These are phyloP conservation scores for Apiotrichum laibachii DNA, from an alignment of 1,284 basidiomycete species.

Conservation along the genomic window DNA sequence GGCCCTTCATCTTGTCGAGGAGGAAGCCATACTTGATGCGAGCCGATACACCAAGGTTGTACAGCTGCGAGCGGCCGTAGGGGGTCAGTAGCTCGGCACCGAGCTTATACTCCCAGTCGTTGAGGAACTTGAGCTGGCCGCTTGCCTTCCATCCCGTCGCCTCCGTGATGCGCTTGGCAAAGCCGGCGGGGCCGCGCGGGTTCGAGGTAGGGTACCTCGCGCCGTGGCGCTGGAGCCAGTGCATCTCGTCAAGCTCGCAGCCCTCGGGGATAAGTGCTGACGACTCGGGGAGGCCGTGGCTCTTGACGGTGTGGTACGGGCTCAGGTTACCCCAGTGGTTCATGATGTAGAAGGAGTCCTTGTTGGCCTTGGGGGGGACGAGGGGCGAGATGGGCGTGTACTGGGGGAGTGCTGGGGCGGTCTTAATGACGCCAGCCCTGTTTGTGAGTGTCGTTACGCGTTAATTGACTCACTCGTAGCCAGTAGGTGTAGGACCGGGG, in stretches of 20 bases:
- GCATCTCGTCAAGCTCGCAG: constrained; percentile 49
- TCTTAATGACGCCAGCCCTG: constrained; percentile 66
- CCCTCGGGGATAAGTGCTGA: constrained; percentile 45
- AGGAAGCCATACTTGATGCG: constrained; percentile 51
- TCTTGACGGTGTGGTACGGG: constrained; percentile 52
- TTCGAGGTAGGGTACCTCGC: constrained; percentile 49
- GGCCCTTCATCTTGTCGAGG: constrained; percentile 46
- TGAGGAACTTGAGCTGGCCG: constrained; percentile 53
- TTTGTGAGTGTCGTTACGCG: constrained; percentile 3
- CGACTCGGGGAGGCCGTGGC: constrained; percentile 52
- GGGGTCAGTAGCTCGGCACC: constrained; percentile 56
- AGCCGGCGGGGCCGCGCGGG: constrained; percentile 34
- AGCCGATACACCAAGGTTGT: constrained; percentile 50
- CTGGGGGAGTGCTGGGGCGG: constrained; percentile 71
- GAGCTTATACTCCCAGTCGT: constrained; percentile 54
- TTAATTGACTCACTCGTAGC: constrained; percentile 59
- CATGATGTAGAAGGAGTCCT: constrained; percentile 46
- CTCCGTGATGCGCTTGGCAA: constrained; percentile 33
- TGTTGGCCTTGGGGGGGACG: constrained; percentile 49
- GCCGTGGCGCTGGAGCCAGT: constrained; percentile 54
- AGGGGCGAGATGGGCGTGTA: constrained; percentile 69
- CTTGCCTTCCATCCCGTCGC: constrained; percentile 34
- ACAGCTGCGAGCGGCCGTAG: constrained; percentile 54
- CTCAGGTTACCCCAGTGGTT: constrained; percentile 54
- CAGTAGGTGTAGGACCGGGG: constrained; percentile 76